Conservation (phyloP, 345 rosid species). For the Citrus medica region DNA sequence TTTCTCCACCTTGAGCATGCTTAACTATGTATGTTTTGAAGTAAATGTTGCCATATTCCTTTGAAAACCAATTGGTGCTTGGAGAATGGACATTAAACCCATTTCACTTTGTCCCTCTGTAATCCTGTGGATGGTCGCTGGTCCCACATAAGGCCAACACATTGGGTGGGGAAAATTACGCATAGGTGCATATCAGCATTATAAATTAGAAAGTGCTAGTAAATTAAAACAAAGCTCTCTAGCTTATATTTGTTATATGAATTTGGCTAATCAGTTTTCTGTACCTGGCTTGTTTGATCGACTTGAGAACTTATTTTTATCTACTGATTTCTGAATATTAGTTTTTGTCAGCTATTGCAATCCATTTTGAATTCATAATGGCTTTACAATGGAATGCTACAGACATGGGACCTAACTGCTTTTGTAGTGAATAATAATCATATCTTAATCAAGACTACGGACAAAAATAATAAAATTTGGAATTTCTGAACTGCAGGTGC, state of each 20-base stretch:
- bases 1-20: no score
- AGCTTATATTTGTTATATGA: neutral
- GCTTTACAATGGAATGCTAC: neutral
- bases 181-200: no score
- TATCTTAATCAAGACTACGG: neutral
- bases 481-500: constrained; percentile 46
- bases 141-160: no score
- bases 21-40: no score
- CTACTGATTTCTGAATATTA: neutral
- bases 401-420: neutral
- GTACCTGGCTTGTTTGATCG: neutral
- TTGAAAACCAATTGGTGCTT: no score
- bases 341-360: neutral
- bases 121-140: no score
- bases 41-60: no score
- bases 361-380: neutral
- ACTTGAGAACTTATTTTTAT: neutral
- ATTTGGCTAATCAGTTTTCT: neutral
- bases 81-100: no score
- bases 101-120: no score
- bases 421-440: neutral
- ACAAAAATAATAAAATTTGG: neutral
- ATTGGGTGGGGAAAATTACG: no score
- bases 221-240: no score
- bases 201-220: no score